Conservation (phyloP, 345 rosid species). For the Eutrema japonicum region DNA sequence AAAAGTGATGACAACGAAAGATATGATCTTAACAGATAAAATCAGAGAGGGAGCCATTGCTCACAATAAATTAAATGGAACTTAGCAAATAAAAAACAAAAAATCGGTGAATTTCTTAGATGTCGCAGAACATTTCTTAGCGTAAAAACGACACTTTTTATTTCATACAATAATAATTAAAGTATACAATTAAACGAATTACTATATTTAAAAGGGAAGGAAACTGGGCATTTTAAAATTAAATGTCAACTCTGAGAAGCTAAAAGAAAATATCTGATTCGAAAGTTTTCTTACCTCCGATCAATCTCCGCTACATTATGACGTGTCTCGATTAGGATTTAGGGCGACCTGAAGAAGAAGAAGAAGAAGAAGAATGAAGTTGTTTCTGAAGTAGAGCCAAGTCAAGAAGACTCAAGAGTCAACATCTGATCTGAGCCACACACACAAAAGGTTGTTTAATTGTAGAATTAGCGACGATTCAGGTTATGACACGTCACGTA, state of each 20-base stretch:
- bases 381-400: background rate
- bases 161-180: background rate
- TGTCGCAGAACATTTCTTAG: conserved; percentile 22
- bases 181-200: background rate
- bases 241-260: conserved; percentile 20
- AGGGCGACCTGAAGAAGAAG: background rate
- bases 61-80: conserved; percentile 19
- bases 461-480: background rate
- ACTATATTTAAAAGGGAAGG: background rate
- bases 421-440: background rate
- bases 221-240: background rate
- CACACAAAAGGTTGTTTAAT: background rate
- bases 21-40: conserved; percentile 8
- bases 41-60: conserved; percentile 11
- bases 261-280: background rate
- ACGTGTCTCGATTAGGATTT: no score
- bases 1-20: conserved; percentile 13
- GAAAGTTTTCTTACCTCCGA: background rate
- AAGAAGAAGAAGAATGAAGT: no score
- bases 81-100: no score
- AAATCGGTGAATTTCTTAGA: conserved; percentile 3
- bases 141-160: conserved; percentile 20
- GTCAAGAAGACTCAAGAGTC: background rate
- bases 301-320: conserved; percentile 5
- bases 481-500: conserved; percentile 9